Evolutionary conservation across 495 filamentous ascomycete species (phyloP), one percentile per base, ranked within the genome.

Genomic region (Glarea lozoyensis): DNA sequence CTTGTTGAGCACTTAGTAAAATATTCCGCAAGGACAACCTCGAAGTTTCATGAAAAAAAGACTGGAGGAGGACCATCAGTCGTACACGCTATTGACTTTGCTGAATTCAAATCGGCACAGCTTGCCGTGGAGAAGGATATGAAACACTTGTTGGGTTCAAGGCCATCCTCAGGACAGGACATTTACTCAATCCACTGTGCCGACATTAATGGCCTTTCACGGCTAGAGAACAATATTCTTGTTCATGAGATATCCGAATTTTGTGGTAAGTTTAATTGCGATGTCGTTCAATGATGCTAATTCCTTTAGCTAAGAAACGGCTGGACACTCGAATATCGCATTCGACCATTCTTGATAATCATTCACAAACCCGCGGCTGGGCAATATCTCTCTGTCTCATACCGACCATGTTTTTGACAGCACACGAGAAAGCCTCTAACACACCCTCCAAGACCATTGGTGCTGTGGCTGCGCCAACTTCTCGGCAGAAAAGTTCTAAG

Each of bases 221-320:
- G 37, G 1, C 39, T 51, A 6, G 48, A 51, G 24, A 43, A 33
- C 20, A 42, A 46, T 20, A 46, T 51, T 39, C 43, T 51, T 1
- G 48, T 31, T 12, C 48, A 51, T 42, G 48, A 51, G 23, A 39
- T 51, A 16, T 51, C 48, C n/a, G 43, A 46, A 33, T 46, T 19
- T 32, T 30, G 43, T 22, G 19, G 48, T 50, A 46, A 22, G 43
- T 40, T 4, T 40, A 42, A 29, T 12, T 12, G 6, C 11, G 1
- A 30, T 20, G 11, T 15, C 30, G 10, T 15, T 10, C 22, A 12
- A 20, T 31, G 4, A 31, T 10, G 4, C 2, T n/a, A 30, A 9
- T 41, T 10, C n/a, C 2, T 10, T 30, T 22, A 51, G 48, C 43
- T 17, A 36, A 39, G n/a, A 46, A 46, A 10, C 40, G 35, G 17